Percentiles rank a stretch among this genome's conserved stretches.
Evolutionary conservation across 805 yeast genomes (phyloP).

Genomic region (Candida wancherniae): DNA sequence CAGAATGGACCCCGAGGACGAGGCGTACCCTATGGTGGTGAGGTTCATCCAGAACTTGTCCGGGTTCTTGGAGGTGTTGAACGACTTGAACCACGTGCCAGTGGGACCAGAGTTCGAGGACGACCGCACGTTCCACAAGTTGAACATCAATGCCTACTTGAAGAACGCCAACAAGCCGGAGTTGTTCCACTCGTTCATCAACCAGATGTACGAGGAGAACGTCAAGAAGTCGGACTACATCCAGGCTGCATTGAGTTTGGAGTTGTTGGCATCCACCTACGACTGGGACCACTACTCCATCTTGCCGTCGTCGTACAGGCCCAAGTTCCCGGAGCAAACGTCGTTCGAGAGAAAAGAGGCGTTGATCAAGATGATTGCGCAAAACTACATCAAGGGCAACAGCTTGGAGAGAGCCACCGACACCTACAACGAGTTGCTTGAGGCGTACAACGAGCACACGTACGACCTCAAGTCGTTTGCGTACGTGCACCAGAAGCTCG

Average conservation of each 20-base stretch:
- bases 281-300: constrained; percentile 61
- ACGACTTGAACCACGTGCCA: constrained; percentile 71
- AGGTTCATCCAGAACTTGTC: constrained; percentile 50
- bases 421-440: constrained; percentile 69
- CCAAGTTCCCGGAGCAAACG: constrained; percentile 74
- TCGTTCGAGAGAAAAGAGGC: constrained; percentile 78
- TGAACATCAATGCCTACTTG: constrained; percentile 71
- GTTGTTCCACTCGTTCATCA: constrained; percentile 71
- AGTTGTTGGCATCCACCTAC: constrained; percentile 70
- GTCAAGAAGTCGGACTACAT: constrained; percentile 56
- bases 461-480: constrained; percentile 75
- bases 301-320: constrained; percentile 55
- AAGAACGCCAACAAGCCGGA: constrained; percentile 77
- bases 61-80: constrained; percentile 59
- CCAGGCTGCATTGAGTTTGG: constrained; percentile 81
- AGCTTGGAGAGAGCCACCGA: constrained; percentile 78
- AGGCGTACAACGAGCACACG: constrained; percentile 66
- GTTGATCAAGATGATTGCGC: constrained; percentile 64
- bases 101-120: constrained; percentile 79
- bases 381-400: constrained; percentile 62
- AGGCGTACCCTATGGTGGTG: constrained; percentile 47
- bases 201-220: constrained; percentile 66
- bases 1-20: constrained; percentile 60
- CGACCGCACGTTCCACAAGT: constrained; percentile 75
- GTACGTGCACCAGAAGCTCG: constrained; percentile 60